Evolutionary conservation across 441 rosid genomes (phyloP), one percentile per base, ranked within the genome.

Genomic region (Gossypium gossypioides): DNA sequence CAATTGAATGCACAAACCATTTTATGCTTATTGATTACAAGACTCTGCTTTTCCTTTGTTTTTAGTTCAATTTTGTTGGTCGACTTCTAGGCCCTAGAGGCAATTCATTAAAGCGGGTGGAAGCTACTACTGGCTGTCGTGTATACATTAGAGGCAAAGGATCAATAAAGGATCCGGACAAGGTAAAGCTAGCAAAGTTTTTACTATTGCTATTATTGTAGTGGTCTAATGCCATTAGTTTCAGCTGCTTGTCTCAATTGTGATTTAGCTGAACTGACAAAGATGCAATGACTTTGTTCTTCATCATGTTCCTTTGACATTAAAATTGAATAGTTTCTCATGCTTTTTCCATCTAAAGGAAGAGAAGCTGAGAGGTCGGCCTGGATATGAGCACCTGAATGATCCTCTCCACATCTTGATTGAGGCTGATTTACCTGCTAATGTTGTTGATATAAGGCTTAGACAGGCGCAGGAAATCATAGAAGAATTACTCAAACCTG

Each of bases 91-190:
- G 97, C 55, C 95, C 95, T 18, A 83, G 97, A 86, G 98, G 98
- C 56, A 91, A 91, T 84, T 91, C 95, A 2, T 85, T 91, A 75
- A 91, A 93, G 81, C 91, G 94, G 77, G 98, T 91, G 58, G 98
- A 93, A 86, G 96, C 80, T 69, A 88, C 93, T 51, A 93, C 98
- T 0, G 97, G 98, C 27, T 93, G 98, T 74, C 96, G 96, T 18
- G 92, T 93, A 44, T 93, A 78, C 83, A 91, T 93, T 74, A 90
- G 98, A 85, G 98, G 98, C 74, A 91, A 93, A 74, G 98, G 98
- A 54, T 93, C 98, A 55, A 93, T 93, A 74, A 93, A 93, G 77
- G 98, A 93, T 79, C 96, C 93, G 24, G 98, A 90, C 81, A 91
- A 90, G 86, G 98, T 89, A 80, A 57, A 79, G 27, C 54, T 54